phyloP scores from a whole-genome alignment of 352 stramenopile species.

The Pythium rhizo-oryzae region DNA sequence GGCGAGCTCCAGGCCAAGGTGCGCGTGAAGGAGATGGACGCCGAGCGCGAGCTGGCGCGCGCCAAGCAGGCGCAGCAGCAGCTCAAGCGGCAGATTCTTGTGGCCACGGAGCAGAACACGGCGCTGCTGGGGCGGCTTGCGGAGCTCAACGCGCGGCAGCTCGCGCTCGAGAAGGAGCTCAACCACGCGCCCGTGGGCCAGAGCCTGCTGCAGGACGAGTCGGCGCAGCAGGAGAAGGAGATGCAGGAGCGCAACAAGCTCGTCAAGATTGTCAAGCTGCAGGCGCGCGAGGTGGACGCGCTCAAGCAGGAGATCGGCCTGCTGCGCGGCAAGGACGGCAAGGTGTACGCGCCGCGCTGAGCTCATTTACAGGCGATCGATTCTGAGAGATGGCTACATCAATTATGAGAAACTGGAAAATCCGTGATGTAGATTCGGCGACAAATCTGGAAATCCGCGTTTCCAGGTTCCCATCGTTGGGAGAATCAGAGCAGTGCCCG shows the following conservation, averaged over 20 bases:
- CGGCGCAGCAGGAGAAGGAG: slow-evolving; percentile 61
- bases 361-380: too few species aligned
- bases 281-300: slow-evolving; percentile 90
- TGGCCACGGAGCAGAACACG: slow-evolving; percentile 87
- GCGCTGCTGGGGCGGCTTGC: slow-evolving; percentile 77
- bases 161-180: slow-evolving; percentile 85
- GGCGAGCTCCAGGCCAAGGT: slow-evolving; percentile 76
- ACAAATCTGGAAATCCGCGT: background rate
- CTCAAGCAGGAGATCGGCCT: slow-evolving; percentile 91
- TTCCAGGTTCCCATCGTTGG: background rate
- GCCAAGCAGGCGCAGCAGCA: slow-evolving; percentile 58
- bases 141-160: slow-evolving; percentile 72
- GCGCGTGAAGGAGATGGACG: slow-evolving; percentile 70
- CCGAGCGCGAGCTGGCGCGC: slow-evolving; percentile 50
- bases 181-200: slow-evolving; percentile 60
- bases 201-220: slow-evolving; percentile 56
- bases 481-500: background rate
- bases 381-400: slow-evolving; percentile 25
- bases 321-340: slow-evolving; percentile 82
- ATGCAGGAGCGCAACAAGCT: slow-evolving; percentile 90
- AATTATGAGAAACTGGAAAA: slow-evolving; percentile 10
- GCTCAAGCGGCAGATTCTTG: slow-evolving; percentile 75
- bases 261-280: slow-evolving; percentile 89
- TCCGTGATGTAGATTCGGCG: slow-evolving; percentile 1
- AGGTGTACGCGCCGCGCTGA: slow-evolving; percentile 62